phyloP scores from a whole-genome alignment of 2,329 filamentous ascomycete species.

The Penicillium sp. region DNA sequence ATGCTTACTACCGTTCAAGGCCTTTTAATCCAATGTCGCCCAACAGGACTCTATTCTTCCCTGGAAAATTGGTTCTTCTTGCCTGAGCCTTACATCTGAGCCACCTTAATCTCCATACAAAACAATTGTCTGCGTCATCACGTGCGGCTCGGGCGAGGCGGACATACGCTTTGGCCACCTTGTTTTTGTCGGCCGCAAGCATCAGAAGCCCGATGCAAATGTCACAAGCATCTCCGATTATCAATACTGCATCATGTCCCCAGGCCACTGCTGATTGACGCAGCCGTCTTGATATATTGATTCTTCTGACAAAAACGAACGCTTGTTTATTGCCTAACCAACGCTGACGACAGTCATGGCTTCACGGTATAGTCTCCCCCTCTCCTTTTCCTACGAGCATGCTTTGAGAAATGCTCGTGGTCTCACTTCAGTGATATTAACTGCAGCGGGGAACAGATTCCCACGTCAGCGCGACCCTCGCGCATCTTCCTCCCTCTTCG shows the following conservation, averaged over 20 bases:
- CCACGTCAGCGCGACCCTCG: constrained; percentile 63
- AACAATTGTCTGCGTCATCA: constrained; percentile 16
- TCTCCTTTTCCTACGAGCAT: constrained; percentile 8
- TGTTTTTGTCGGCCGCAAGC: constrained; percentile 23
- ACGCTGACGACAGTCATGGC: no score
- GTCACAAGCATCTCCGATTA: constrained; percentile 2
- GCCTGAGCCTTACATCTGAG: no score
- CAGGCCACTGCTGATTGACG: constrained; percentile 1
- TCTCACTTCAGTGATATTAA: no score
- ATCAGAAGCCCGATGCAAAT: constrained; percentile 9
- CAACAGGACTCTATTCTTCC: no score
- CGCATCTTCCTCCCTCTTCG: constrained; percentile 69
- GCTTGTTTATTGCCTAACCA: no score
- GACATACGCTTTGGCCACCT: constrained; percentile 25
- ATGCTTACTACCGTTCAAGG: no score
- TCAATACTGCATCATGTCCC: constrained; percentile 11
- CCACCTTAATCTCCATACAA: no score
- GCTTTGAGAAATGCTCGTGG: background rate
- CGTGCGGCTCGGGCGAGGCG: constrained; percentile 15
- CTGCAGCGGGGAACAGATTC: constrained; percentile 53
- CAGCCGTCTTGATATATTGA: no score
- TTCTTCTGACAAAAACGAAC: no score
- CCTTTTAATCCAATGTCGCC: no score
- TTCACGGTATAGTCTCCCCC: constrained; percentile 33
- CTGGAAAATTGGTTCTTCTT: no score